Percentiles rank a stretch among this genome's conserved stretches.
Conservation (phyloP, 371 early-diverging fungal species). For the Lichtheimia corymbifera region DNA sequence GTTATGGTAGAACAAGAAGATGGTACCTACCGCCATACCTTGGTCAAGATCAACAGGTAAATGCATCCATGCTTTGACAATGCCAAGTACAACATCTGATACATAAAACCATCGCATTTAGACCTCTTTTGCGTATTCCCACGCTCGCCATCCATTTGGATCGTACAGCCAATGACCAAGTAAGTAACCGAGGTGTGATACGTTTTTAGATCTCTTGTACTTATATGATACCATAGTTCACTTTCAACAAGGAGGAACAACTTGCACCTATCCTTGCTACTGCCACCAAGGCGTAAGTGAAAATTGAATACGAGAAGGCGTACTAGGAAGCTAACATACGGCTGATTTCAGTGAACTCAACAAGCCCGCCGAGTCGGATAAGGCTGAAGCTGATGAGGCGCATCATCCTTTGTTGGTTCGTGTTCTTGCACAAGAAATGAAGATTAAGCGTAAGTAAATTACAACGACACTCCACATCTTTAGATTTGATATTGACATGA, state of each 20-base stretch:
- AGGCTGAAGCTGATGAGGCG: slow-evolving; percentile 40
- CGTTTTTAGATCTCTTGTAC: neutral
- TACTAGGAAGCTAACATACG: neutral
- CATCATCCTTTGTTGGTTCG: slow-evolving; percentile 79
- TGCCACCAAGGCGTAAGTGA: slow-evolving; percentile 65
- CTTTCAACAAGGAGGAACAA: slow-evolving; percentile 94
- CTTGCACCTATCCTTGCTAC: slow-evolving; percentile 88
- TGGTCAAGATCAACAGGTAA: slow-evolving; percentile 78
- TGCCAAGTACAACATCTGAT: neutral
- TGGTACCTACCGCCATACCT: slow-evolving; percentile 67
- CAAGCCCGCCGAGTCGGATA: slow-evolving; percentile 17
- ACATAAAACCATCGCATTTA: neutral
- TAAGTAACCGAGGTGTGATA: slow-evolving; percentile 11
- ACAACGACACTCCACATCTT: neutral
- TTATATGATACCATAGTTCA: slow-evolving; percentile 52
- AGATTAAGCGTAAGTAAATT: slow-evolving; percentile 57
- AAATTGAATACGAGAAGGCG: neutral
- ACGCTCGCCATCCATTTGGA: slow-evolving; percentile 98
- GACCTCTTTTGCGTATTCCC: slow-evolving; percentile 92
- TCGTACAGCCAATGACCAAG: slow-evolving; percentile 72
- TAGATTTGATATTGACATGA: neutral
- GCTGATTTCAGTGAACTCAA: slow-evolving; percentile 21
- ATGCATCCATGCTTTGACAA: neutral
- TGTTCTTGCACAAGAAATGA: slow-evolving; percentile 75
- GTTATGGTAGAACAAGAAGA: slow-evolving; percentile 81